Conservation (phyloP, 75 land plant genomes). For the Gnetum montanum region DNA sequence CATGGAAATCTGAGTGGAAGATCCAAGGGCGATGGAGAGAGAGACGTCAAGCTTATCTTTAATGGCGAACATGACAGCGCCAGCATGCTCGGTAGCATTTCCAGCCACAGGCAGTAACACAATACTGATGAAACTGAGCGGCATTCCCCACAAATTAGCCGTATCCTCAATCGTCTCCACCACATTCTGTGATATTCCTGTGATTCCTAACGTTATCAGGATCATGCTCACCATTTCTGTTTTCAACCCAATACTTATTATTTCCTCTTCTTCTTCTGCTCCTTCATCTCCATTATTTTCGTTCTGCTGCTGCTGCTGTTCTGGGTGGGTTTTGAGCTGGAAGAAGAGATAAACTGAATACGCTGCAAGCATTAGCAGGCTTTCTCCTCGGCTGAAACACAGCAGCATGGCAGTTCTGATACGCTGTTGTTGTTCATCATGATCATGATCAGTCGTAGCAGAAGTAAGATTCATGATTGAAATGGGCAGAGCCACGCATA, state of each 20-base stretch:
- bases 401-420: too few species aligned
- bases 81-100: conserved; percentile 57
- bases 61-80: conserved; percentile 49
- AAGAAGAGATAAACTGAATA: conserved; percentile 50
- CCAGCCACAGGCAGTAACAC: conserved; percentile 49
- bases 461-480: too few species aligned
- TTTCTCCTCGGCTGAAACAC: too few species aligned
- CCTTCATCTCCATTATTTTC: conserved; percentile 27
- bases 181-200: conserved; percentile 68
- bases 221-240: conserved; percentile 62
- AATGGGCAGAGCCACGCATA: conserved; percentile 43
- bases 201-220: conserved; percentile 62
- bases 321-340: conserved; percentile 50
- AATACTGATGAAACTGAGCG: conserved; percentile 40
- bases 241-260: conserved; percentile 41
- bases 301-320: neutral
- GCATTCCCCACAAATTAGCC: conserved; percentile 31
- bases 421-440: too few species aligned
- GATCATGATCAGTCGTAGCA: too few species aligned
- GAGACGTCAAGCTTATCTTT: conserved; percentile 68
- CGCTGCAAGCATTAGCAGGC: conserved; percentile 56
- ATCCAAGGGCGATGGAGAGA: conserved; percentile 69
- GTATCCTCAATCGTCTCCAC: conserved; percentile 73
- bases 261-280: conserved; percentile 38
- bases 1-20: conserved; percentile 61